phyloP scores from a whole-genome alignment of 306 rosid genomes.

The Dicorynia guianensis region DNA sequence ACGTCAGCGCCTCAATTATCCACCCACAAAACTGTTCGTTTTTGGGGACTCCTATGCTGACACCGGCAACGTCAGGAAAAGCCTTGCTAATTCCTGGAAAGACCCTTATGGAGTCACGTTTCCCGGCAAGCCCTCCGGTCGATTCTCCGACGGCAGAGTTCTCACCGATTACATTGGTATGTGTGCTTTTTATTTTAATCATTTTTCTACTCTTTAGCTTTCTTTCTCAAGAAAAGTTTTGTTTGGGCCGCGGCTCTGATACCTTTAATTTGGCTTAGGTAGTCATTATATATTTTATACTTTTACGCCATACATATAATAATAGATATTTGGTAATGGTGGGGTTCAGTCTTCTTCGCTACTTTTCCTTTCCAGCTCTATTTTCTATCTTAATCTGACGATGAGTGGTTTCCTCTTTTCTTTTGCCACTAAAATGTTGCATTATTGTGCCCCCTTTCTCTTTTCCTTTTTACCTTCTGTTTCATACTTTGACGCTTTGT shows the following conservation, averaged over 20 bases:
- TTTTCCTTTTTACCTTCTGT: constrained; percentile 2
- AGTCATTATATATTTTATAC: neutral
- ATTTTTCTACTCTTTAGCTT: constrained; percentile 14
- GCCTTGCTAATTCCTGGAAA: constrained; percentile 46
- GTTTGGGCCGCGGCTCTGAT: constrained; percentile 14
- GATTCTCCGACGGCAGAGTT: constrained; percentile 62
- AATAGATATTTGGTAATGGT: constrained; percentile 21
- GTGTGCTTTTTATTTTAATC: neutral
- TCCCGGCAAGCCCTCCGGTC: constrained; percentile 62
- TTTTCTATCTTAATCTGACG: constrained; percentile 8
- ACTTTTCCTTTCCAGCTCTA: constrained; percentile 38
- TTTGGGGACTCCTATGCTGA: constrained; percentile 62
- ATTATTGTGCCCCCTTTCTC: constrained; percentile 35
- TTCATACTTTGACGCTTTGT: constrained; percentile 38
- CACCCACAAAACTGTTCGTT: constrained; percentile 42
- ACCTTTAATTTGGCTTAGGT: neutral
- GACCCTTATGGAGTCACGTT: constrained; percentile 56
- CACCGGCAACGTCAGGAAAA: constrained; percentile 52
- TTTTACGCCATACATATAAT: neutral
- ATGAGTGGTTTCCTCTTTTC: constrained; percentile 36
- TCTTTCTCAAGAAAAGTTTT: constrained; percentile 18
- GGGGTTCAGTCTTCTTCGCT: constrained; percentile 35
- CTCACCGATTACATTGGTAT: constrained; percentile 58
- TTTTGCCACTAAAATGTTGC: constrained; percentile 42
- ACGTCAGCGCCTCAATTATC: neutral